phyloP scores from a whole-genome alignment of 2,329 filamentous ascomycete species.

The Escovopsis weberi region DNA sequence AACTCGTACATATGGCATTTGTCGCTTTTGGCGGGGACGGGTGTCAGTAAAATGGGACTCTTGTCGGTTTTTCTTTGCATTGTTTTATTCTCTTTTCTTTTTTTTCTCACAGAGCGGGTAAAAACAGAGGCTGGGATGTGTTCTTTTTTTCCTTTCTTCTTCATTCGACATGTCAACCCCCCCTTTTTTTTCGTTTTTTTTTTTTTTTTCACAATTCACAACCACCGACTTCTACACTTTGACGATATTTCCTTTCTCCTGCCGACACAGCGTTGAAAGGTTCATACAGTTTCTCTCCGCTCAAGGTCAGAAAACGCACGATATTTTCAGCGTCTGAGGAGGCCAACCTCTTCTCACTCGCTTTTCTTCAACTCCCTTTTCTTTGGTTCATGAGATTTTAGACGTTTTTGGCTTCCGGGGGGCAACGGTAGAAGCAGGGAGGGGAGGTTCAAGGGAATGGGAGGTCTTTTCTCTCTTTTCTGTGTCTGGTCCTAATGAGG shows the following conservation, averaged over 20 bases:
- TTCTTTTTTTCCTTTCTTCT: conserved; percentile 4
- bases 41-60: conserved; percentile 14
- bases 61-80: conserved; percentile 24
- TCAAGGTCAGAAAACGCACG: too few species aligned
- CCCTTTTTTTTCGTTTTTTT: too few species aligned
- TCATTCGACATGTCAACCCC: conserved; percentile 5
- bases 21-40: conserved; percentile 11
- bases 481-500: conserved; percentile 11
- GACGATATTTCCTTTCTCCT: conserved; percentile 5
- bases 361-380: conserved; percentile 1
- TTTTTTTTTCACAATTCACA: background rate
- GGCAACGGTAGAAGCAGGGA: conserved; percentile 8
- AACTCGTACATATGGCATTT: conserved; percentile 16
- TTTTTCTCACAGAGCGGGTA: background rate
- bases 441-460: conserved; percentile 1
- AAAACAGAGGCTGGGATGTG: conserved; percentile 6
- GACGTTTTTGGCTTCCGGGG: conserved; percentile 7
- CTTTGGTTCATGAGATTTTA: conserved; percentile 8
- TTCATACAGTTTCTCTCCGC: too few species aligned
- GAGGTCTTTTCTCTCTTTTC: conserved; percentile 1
- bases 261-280: background rate
- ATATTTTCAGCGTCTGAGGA: too few species aligned
- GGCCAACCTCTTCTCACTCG: conserved; percentile 9
- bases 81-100: conserved; percentile 11
- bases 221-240: conserved; percentile 6